Evolutionary conservation across 1,284 basidiomycete species (phyloP), one percentile per base, ranked within the genome.

Genomic region (Laetiporus sulphureus): DNA sequence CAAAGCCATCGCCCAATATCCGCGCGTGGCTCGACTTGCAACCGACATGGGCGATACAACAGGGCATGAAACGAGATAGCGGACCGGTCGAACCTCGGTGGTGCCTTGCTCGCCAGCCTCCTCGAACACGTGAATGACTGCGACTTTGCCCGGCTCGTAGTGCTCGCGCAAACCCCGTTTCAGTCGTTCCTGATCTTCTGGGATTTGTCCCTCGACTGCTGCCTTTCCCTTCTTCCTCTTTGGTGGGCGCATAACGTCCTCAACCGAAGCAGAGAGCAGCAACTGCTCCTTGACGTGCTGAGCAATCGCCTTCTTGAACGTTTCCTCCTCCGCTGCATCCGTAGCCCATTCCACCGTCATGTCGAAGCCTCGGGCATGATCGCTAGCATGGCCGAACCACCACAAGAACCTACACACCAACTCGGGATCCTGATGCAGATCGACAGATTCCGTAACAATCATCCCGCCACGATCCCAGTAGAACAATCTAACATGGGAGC

Each of bases 381-480:
- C 36, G 1, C 46, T 42, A 2, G 41, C 18, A 7, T 42, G 24
- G 1, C 46, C 18, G 20, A 51, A 48, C 5, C 39, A 32, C 49
- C 49, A 51, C 13, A 46, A 25, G 32, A 51, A 51, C 7, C 38
- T 20, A 32, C 45, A 49, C 4, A 52, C 39, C n/a, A 38, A n/a
- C 12, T 43, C 32, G 1, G 47, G 42, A 3, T 47, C 5, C 1
- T 35, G 11, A n/a, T 40, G 40, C n/a, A 49, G 15, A 18, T 44
- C 32, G 29, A 49, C 47, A 4, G 32, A 10, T 29, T 42, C 39
- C 2, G 44, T 40, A 5, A 41, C 46, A 16, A 48, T 40, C 4
- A 21, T 33, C 8, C 48, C 48, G 2, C 42, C 33, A 11, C 45
- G 40, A 22, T 50, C 46, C 44, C 46, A 45, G 18, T 44, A 41